These are phyloP conservation scores for Xylaria sp. DNA, from an alignment of 2,329 filamentous ascomycete genomes.

Conservation along the genomic window DNA sequence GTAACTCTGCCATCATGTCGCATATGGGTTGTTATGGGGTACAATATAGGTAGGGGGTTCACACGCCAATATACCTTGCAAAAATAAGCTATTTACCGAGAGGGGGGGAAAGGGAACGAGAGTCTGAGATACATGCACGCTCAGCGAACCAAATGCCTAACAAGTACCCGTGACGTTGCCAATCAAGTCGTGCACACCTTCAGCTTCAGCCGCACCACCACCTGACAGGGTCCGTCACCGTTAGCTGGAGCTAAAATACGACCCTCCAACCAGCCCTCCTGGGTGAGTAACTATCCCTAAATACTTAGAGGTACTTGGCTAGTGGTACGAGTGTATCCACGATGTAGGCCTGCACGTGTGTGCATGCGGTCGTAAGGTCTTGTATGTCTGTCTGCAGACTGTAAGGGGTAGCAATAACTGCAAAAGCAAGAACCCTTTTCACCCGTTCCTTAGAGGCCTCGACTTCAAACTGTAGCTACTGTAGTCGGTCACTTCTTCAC, in stretches of 20 bases:
- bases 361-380: background rate
- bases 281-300: too few relatives aligned
- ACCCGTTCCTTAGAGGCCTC: background rate
- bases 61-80: background rate
- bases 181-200: too few relatives aligned
- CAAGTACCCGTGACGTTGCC: background rate
- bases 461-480: background rate
- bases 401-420: background rate
- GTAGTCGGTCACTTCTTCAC: background rate
- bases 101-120: background rate
- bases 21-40: background rate
- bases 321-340: too few relatives aligned
- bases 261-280: too few relatives aligned
- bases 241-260: too few relatives aligned
- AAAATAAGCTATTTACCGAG: background rate
- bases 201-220: too few relatives aligned
- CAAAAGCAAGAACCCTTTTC: background rate
- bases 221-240: too few relatives aligned
- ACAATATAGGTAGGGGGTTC: background rate
- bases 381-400: background rate
- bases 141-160: background rate
- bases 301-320: too few relatives aligned
- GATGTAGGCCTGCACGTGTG: background rate
- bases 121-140: background rate
- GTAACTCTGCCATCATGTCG: constrained; percentile 20